Evolutionary conservation across 225 moss, liverwort and hornwort species (phyloP).

Genomic region (Bryum argenteum): DNA sequence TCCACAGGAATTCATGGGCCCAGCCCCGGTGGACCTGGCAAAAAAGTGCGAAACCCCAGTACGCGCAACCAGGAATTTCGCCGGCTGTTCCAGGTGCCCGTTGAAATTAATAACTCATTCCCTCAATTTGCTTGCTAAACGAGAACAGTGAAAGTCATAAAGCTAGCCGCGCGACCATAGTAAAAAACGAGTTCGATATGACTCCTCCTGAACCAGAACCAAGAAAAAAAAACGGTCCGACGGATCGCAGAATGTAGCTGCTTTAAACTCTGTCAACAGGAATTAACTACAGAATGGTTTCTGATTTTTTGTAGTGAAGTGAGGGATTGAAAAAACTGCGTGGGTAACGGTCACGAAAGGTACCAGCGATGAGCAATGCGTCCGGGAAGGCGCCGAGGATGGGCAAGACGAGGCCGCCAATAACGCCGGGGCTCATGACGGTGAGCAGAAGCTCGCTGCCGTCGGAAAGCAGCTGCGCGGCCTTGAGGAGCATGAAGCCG

Average conservation of each 20-base stretch:
- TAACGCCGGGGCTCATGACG: conserved; percentile 79
- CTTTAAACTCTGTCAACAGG: too few species aligned
- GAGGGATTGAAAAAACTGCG: neutral
- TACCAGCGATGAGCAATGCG: conserved; percentile 84
- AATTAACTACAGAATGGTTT: neutral
- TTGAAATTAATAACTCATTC: too few species aligned
- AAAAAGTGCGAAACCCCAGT: neutral
- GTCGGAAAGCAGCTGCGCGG: conserved; percentile 67
- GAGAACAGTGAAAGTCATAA: too few species aligned
- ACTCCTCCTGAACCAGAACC: too few species aligned
- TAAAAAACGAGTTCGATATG: too few species aligned
- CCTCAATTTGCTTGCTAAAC: too few species aligned
- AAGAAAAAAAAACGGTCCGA: too few species aligned
- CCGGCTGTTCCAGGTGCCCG: too few species aligned
- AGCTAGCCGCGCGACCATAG: too few species aligned
- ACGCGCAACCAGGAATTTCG: too few species aligned
- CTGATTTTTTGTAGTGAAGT: neutral
- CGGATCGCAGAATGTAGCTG: too few species aligned
- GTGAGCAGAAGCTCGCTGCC: conserved; percentile 88
- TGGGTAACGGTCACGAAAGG: neutral
- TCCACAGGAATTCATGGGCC: too few species aligned
- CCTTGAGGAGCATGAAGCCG: conserved; percentile 67
- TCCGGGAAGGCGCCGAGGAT: conserved; percentile 87
- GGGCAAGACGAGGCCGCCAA: conserved; percentile 88
- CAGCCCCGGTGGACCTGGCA: neutral